phyloP scores from a whole-genome alignment of 257 asterid species.

The Nicotiana noctiflora region DNA sequence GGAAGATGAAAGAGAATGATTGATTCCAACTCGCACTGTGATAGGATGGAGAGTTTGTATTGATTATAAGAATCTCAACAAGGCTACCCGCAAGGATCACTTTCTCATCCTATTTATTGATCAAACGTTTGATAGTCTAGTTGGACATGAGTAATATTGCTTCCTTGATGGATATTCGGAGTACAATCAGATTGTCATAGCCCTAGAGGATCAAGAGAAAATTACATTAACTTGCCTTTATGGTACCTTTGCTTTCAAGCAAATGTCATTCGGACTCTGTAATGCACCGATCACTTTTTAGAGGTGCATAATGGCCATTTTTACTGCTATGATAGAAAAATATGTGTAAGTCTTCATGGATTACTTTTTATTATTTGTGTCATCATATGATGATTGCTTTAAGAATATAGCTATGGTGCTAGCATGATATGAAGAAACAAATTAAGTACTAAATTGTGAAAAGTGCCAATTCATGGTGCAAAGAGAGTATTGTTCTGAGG shows the following conservation, averaged over 20 bases:
- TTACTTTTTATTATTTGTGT: neutral
- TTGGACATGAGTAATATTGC: neutral
- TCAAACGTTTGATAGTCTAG: neutral
- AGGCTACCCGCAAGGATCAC: neutral
- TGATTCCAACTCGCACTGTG: fast-evolving
- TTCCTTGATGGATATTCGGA: neutral
- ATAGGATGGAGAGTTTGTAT: neutral
- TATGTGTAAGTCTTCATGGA: neutral
- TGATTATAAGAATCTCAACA: neutral
- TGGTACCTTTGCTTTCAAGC: neutral
- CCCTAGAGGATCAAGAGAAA: neutral
- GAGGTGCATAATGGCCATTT: neutral
- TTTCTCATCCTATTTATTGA: neutral
- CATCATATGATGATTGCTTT: neutral
- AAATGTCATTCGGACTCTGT: neutral
- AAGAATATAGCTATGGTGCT: too few species aligned
- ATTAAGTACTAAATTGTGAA: too few species aligned
- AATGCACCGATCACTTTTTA: neutral
- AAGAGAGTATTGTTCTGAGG: neutral
- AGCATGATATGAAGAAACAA: neutral
- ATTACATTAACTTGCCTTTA: neutral
- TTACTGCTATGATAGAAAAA: neutral
- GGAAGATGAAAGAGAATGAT: fast-evolving
- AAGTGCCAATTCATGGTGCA: too few species aligned
- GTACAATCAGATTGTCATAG: neutral